These are phyloP conservation scores for Penicillium sp. DNA, from an alignment of 2,329 filamentous ascomycete species.

Conservation along the genomic window DNA sequence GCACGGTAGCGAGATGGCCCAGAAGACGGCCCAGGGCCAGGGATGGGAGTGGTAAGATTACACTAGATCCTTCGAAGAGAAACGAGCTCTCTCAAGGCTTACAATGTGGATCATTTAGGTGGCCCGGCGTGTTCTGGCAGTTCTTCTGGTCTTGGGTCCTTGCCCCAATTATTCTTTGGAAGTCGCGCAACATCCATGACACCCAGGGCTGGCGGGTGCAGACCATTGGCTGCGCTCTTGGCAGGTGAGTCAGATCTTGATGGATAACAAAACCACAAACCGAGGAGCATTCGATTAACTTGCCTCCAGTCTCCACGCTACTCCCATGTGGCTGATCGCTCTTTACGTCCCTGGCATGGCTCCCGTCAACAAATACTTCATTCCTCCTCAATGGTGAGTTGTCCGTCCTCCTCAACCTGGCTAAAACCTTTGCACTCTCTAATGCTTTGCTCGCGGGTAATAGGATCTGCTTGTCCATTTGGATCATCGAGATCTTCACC, in stretches of 20 bases:
- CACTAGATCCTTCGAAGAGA: neutral
- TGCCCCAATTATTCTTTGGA: constrained; percentile 7
- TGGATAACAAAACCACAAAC: too few species aligned
- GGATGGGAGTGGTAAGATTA: constrained; percentile 66
- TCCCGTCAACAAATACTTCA: constrained; percentile 56
- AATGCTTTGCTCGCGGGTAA: neutral
- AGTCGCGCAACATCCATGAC: constrained; percentile 54
- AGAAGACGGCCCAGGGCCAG: constrained; percentile 39
- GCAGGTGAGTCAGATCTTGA: constrained; percentile 25
- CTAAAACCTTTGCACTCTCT: neutral
- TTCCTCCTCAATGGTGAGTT: constrained; percentile 59
- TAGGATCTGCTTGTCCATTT: constrained; percentile 59
- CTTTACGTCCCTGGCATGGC: constrained; percentile 58
- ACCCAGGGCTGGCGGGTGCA: constrained; percentile 68
- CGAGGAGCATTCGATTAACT: neutral
- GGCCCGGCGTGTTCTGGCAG: constrained; percentile 17
- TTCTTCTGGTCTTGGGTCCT: constrained; percentile 24
- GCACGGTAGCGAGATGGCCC: constrained; percentile 47
- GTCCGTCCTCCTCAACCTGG: neutral
- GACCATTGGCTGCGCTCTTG: constrained; percentile 56
- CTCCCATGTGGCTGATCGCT: constrained; percentile 65
- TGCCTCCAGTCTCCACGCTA: constrained; percentile 54
- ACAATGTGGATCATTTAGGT: constrained; percentile 10
- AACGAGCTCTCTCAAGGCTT: neutral
- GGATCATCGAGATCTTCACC: constrained; percentile 64